Conservation (phyloP, 345 rosid genomes). For the Durio zibethinus region DNA sequence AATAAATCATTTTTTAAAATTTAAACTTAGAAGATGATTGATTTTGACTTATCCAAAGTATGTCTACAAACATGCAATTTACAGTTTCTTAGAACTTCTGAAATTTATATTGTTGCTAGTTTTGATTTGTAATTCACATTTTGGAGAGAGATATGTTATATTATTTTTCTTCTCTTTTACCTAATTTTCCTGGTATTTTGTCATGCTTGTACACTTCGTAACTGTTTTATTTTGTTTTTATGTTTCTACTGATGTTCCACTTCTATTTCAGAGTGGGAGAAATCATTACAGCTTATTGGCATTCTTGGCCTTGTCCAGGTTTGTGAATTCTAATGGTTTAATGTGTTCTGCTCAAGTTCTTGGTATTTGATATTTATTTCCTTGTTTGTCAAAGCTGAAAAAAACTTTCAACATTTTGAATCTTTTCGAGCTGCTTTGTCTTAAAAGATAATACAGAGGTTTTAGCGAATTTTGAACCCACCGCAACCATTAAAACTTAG, state of each 20-base stretch:
- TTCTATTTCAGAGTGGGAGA: slow-evolving; percentile 77
- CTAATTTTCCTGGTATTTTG: neutral
- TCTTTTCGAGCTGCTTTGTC: neutral
- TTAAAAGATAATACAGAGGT: neutral
- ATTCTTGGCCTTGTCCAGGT: slow-evolving; percentile 74
- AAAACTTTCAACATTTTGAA: neutral
- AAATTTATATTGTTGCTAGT: neutral
- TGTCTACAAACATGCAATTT: neutral
- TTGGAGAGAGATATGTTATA: neutral
- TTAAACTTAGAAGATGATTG: neutral
- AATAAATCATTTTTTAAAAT: neutral
- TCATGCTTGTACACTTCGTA: neutral
- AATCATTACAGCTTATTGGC: slow-evolving; percentile 74
- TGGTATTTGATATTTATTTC: neutral
- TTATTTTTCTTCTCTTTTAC: neutral
- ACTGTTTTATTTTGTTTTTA: slow-evolving; percentile 3
- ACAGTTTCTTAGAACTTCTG: neutral
- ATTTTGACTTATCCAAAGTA: neutral
- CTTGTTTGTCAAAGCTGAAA: neutral
- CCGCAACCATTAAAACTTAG: neutral
- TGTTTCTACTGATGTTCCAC: neutral
- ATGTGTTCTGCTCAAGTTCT: neutral
- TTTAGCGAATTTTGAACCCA: neutral
- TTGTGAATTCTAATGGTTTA: slow-evolving; percentile 15
- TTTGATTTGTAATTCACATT: neutral